Percentiles rank a stretch among this genome's conserved stretches.
Conservation (phyloP, 2,329 filamentous ascomycete species). For the Cytospora mali region DNA sequence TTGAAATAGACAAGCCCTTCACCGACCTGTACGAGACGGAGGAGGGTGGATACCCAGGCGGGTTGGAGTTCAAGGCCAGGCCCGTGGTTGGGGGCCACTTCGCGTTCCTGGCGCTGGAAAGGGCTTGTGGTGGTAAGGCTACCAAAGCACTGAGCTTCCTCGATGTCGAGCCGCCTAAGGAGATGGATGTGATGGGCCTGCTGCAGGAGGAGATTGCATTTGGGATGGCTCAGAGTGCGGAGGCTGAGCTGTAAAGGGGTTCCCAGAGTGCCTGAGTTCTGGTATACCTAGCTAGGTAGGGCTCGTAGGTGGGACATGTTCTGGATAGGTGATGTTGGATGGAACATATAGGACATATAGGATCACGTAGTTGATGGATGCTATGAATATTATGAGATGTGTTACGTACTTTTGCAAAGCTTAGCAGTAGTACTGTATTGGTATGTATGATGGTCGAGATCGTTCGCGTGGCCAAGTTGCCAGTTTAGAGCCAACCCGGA, state of each 20-base stretch:
- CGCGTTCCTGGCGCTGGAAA: constrained; percentile 78
- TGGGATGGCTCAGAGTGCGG: constrained; percentile 20
- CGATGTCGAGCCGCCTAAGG: constrained; percentile 40
- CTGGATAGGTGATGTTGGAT: too few species aligned
- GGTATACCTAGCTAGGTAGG: too few species aligned
- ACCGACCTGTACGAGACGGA: constrained; percentile 85
- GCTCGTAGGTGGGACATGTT: too few species aligned
- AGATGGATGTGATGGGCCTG: constrained; percentile 41
- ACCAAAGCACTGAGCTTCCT: constrained; percentile 58
- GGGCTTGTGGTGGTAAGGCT: constrained; percentile 74
- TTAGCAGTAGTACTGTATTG: too few species aligned
- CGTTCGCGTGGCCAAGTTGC: too few species aligned
- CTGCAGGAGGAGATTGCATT: constrained; percentile 30
- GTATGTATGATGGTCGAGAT: background rate
- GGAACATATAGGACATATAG: background rate
- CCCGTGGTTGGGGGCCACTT: constrained; percentile 87
- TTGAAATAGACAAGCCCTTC: constrained; percentile 64
- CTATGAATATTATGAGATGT: background rate
- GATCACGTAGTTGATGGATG: too few species aligned
- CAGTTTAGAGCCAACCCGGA: too few species aligned
- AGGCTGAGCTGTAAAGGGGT: constrained; percentile 24
- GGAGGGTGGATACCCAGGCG: constrained; percentile 71
- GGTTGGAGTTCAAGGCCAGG: constrained; percentile 75
- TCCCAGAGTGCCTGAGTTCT: too few species aligned
- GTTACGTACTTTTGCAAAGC: background rate